Base-by-base conservation (phyloP, 139 green algal genomes). In the Chlamydomonas applanata region DNA sequence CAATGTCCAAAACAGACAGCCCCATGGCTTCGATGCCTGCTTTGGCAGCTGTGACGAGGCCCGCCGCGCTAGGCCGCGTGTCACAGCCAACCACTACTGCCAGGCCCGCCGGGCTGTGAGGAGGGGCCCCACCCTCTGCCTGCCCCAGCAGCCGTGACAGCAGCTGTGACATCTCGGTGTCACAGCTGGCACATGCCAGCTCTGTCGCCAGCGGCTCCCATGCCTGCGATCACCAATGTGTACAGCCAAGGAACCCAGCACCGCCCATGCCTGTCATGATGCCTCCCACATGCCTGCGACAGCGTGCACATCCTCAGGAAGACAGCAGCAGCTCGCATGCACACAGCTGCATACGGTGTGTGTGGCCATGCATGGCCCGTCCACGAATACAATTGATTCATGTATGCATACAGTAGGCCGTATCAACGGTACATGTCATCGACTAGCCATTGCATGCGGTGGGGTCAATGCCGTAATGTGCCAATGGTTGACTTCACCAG, bases 11-110 rank as follows among this genome's bases (percentile, higher is more conserved):
- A 0, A 78, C 73, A 11, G 76, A 9, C 19, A 82, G 64, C 11
- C 86, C 86, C 45, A 93, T 63, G 0, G 85, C 86, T 24, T 54
- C 61, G 3, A 94, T 80, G 17, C 92, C 94, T 14, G 78, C 82
- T 5, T 65, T 74, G 11, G 88, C 88, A 2, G 88, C 93, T 1
- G 74, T 74, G 3, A 89, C 69, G 29, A 99, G 85, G 19, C 1
- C 56, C 1, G 59, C 46, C 1, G 91, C 89, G 63, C 86, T 97
- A 32, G 84, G 85, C 0, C 93, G 83, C 0, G 85, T 96, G 83
- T 97, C 94, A 62, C 89, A 81, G 0, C 89, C 92, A 1, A 97
- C 69, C 17, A 95, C 54, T 5, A 97, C 92, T 14, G 59, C 54
- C 13, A 80, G 29, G 33, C 40, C 46, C 32, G 30, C 22, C 24